phyloP scores from a whole-genome alignment of 1,284 basidiomycete genomes.

The Cutaneotrichosporon dermatis region DNA sequence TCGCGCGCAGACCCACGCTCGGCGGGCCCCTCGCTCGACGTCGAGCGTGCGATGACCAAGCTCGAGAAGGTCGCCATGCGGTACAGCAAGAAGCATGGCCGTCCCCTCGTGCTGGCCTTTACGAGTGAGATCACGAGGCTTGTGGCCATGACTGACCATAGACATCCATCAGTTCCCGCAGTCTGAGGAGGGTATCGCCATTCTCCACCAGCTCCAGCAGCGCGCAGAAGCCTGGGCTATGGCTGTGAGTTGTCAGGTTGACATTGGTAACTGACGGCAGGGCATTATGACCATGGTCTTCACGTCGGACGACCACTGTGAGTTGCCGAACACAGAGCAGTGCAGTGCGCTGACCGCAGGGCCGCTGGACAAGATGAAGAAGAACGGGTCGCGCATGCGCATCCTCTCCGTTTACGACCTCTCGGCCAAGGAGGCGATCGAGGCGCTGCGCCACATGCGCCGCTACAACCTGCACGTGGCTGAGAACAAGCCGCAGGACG shows the following conservation, averaged over 20 bases:
- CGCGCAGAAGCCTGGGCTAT: constrained; percentile 79
- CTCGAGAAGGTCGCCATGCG: constrained; percentile 76
- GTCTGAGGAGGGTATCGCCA: constrained; percentile 67
- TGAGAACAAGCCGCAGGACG: constrained; percentile 12
- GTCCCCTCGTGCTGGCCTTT: constrained; percentile 70
- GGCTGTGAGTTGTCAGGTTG: constrained; percentile 55
- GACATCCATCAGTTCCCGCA: constrained; percentile 72
- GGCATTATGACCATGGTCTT: constrained; percentile 75
- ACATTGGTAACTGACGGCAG: constrained; percentile 34
- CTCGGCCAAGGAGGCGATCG: constrained; percentile 58
- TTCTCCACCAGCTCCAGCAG: constrained; percentile 77
- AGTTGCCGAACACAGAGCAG: constrained; percentile 2
- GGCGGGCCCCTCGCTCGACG: constrained; percentile 73
- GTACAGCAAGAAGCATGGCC: constrained; percentile 56
- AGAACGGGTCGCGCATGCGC: constrained; percentile 68
- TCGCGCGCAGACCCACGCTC: constrained; percentile 76
- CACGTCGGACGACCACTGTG: constrained; percentile 72
- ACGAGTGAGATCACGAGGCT: constrained; percentile 49
- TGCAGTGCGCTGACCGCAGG: constrained; percentile 48
- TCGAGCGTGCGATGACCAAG: constrained; percentile 79
- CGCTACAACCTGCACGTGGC: constrained; percentile 29
- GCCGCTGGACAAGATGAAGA: constrained; percentile 50
- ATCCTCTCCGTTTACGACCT: constrained; percentile 72
- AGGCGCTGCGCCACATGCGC: constrained; percentile 59
- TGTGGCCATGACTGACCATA: constrained; percentile 10